Percentiles rank a stretch among this genome's conserved stretches.
phyloP scores from a whole-genome alignment of 2,329 filamentous ascomycete genomes.

The Hymenoscyphus repandus region DNA sequence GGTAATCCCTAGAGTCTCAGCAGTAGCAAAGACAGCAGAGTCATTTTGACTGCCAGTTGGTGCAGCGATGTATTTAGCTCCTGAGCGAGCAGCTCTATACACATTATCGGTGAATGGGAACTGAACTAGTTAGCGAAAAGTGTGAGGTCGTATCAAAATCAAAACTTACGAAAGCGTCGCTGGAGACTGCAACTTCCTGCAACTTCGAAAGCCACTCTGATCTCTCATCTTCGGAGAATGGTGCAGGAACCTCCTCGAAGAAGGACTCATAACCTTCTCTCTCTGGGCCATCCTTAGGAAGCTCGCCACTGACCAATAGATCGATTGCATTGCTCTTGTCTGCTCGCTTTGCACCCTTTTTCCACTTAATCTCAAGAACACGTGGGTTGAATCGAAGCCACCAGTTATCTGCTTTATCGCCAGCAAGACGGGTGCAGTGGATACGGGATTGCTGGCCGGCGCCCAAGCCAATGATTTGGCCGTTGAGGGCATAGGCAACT shows the following conservation, averaged over 20 bases:
- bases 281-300: slow-evolving; percentile 79
- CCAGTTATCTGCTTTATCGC: slow-evolving; percentile 99
- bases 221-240: slow-evolving; percentile 81
- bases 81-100: slow-evolving; percentile 82
- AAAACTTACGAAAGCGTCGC: slow-evolving; percentile 83
- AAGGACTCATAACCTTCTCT: slow-evolving; percentile 79
- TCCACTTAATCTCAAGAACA: slow-evolving; percentile 86
- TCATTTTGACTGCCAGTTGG: slow-evolving; percentile 89
- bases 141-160: background rate
- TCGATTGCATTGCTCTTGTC: slow-evolving; percentile 99
- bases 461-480: slow-evolving; percentile 88
- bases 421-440: slow-evolving; percentile 94
- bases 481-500: slow-evolving; percentile 92
- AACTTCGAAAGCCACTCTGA: slow-evolving; percentile 81
- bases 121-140: slow-evolving; percentile 37
- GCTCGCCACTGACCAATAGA: slow-evolving; percentile 83
- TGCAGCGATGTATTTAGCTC: slow-evolving; percentile 92
- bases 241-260: slow-evolving; percentile 81
- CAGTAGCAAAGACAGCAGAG: slow-evolving; percentile 74
- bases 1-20: slow-evolving; percentile 84
- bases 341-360: slow-evolving; percentile 91
- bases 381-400: slow-evolving; percentile 97
- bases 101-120: slow-evolving; percentile 99
- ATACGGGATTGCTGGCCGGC: slow-evolving; percentile 97
- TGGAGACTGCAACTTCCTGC: slow-evolving; percentile 77